Conservation (phyloP, 345 rosid species). For the Murraya paniculata region DNA sequence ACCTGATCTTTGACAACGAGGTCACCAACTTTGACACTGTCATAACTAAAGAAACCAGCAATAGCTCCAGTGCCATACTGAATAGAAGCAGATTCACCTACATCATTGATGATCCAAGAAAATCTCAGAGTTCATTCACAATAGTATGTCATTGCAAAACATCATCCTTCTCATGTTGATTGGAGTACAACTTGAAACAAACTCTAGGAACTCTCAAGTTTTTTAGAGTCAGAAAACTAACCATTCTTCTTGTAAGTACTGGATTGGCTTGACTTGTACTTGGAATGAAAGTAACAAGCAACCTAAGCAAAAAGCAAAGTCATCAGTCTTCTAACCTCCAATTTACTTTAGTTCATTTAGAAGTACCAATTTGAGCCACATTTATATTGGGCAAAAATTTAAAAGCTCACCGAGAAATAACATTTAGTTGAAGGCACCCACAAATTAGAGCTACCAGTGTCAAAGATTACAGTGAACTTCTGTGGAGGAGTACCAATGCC, state of each 20-base stretch:
- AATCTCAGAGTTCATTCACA: not conserved
- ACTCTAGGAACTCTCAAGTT: not conserved
- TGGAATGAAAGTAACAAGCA: conserved; percentile 76
- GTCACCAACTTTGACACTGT: conserved; percentile 71
- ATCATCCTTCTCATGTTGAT: not conserved
- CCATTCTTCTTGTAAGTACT: conserved; percentile 80
- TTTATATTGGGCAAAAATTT: not conserved
- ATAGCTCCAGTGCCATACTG: conserved; percentile 89
- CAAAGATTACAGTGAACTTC: conserved; percentile 89
- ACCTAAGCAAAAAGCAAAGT: conserved; percentile 34
- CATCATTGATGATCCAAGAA: conserved; percentile 6
- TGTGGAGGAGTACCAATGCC: conserved; percentile 93
- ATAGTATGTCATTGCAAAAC: not conserved
- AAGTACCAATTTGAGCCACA: not conserved
- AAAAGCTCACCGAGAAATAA: conserved; percentile 67
- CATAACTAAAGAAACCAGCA: conserved; percentile 79
- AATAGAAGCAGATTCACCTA: conserved; percentile 77
- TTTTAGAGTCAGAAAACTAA: conserved; percentile 32
- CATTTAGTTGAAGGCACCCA: conserved; percentile 99
- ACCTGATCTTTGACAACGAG: conserved; percentile 78
- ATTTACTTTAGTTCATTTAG: not conserved
- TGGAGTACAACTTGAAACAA: not conserved
- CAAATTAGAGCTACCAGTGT: conserved; percentile 91
- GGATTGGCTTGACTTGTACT: conserved; percentile 71
- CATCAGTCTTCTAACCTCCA: not conserved